A percentile compares a stretch with the other conserved stretches of the same genome.
Evolutionary conservation across 2,329 filamentous ascomycete genomes (phyloP).

Genomic region (Fusarium udum): DNA sequence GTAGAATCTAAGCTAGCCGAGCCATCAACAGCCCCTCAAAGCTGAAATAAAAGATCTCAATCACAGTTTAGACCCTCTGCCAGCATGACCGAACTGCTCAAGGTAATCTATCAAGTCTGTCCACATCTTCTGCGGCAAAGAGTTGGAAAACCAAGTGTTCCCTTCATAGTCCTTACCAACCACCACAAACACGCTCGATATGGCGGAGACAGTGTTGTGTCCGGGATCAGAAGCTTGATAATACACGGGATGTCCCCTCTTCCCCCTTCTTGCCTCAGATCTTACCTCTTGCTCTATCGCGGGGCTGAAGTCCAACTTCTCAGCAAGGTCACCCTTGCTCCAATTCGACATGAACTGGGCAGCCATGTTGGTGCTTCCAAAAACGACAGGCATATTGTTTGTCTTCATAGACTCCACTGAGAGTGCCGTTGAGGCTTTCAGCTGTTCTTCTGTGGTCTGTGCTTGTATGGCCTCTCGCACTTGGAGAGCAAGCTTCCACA

Average conservation of each 20-base stretch:
- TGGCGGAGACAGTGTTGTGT: slow-evolving; percentile 15
- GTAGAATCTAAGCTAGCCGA: too few relatives aligned
- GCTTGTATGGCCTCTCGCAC: slow-evolving; percentile 13
- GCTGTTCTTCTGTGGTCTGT: slow-evolving; percentile 32
- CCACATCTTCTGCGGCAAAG: slow-evolving; percentile 18
- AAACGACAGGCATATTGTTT: slow-evolving; percentile 12
- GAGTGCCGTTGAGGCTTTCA: slow-evolving; percentile 11
- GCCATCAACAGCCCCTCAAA: too few relatives aligned
- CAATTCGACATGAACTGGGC: slow-evolving; percentile 34
- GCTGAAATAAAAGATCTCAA: too few relatives aligned
- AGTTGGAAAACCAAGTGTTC: slow-evolving; percentile 22
- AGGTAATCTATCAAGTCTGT: slow-evolving; percentile 9
- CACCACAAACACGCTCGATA: slow-evolving; percentile 22
- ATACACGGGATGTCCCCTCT: slow-evolving; percentile 18
- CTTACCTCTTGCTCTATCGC: neutral
- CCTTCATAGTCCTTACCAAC: slow-evolving; percentile 12
- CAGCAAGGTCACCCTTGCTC: slow-evolving; percentile 17
- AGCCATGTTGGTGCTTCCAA: slow-evolving; percentile 19
- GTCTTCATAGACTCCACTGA: slow-evolving; percentile 18
- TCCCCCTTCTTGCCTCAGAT: neutral
- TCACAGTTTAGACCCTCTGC: neutral
- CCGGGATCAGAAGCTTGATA: slow-evolving; percentile 23
- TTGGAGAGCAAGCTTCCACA: slow-evolving; percentile 24
- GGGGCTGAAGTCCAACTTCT: slow-evolving; percentile 26
- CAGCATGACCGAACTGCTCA: neutral